Evolutionary conservation across 2,329 filamentous ascomycete genomes (phyloP).

Genomic region (Aspergillus phoenicis): DNA sequence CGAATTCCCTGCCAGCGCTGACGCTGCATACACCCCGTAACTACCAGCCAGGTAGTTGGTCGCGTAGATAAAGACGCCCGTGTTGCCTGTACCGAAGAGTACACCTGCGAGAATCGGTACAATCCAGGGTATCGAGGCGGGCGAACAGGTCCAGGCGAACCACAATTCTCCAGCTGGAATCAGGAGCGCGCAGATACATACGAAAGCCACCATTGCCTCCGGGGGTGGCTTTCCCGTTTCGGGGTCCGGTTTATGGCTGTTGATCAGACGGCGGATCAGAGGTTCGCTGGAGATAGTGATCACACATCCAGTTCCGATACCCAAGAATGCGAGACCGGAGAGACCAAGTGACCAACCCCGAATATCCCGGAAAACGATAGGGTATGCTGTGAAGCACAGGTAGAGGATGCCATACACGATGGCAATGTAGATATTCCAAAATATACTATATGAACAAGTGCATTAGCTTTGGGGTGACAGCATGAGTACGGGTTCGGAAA

Average conservation of each 20-base stretch:
- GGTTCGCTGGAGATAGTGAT: constrained; percentile 62
- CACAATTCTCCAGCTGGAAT: constrained; percentile 78
- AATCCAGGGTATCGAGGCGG: constrained; percentile 77
- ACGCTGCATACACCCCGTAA: constrained; percentile 81
- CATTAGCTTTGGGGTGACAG: constrained; percentile 5
- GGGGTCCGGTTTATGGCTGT: constrained; percentile 72
- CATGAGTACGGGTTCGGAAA: background rate
- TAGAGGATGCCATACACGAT: constrained; percentile 85
- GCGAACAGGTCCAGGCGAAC: constrained; percentile 87
- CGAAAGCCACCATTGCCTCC: constrained; percentile 78
- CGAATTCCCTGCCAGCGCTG: constrained; percentile 76
- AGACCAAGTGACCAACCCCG: constrained; percentile 77
- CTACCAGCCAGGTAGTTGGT: constrained; percentile 77
- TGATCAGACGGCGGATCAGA: constrained; percentile 74
- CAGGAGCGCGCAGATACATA: constrained; percentile 74
- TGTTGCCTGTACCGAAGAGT: constrained; percentile 77
- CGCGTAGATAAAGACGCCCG: constrained; percentile 77
- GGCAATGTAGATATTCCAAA: constrained; percentile 71
- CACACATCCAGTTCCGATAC: constrained; percentile 63
- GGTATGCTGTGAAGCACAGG: constrained; percentile 88
- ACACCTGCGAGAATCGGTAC: constrained; percentile 75
- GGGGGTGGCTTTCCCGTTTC: constrained; percentile 72
- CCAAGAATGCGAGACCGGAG: constrained; percentile 76
- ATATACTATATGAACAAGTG: constrained; percentile 54
- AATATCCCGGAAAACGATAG: constrained; percentile 74